Base-by-base conservation (phyloP, 352 stramenopile species). In the Phytophthora chlamydospora region DNA sequence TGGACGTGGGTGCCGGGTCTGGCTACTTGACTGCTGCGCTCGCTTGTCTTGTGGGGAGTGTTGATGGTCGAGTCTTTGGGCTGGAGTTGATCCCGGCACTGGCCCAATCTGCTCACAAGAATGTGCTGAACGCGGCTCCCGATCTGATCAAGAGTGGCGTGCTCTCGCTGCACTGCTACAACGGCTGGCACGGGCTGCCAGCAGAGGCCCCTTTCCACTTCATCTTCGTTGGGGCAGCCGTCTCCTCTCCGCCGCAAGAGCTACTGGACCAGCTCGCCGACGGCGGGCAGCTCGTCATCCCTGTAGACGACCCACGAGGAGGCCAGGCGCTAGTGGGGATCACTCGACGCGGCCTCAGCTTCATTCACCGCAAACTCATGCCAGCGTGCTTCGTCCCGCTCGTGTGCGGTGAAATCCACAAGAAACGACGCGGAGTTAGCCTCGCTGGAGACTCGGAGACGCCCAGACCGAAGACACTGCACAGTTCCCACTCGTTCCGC, bases 151-250 rank as follows among this genome's bases (percentile, higher is more conserved):
- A 93, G 16, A 58, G 53, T 19, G 75, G 80, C 5, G 57, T 80
- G 6, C 65, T 91, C 19, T 78, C 69, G 4, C 10, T 91, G 40
- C 68, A 74, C 31, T 69, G 64, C 21, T 71, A 81, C 34, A 95
- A 98, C 68, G 96, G 96, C 33, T 98, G 94, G 93, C 78, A 96
- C 31, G 96, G 96, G 21, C 78, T 96, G 44, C 72, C 79, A 0
- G 85, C 86, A n/a, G 74, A 93, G 50, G 85, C 74, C 6, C 95
- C 96, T 12, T 99, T 98, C 75, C 83, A 98, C 72, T 97, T 92
- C 52, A 99, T 99, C 62, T 96, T 99, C 71, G 96, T 99, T 0
- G 96, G 96, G 3, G 96, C 95, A 0, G 96, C 96, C 1, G 96
- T 96, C 3, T 85, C 90, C 16, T 68, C 61, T n/a, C 78, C 96